These are phyloP conservation scores for Arthrobotrys megalospora DNA, from an alignment of 2,329 filamentous ascomycete genomes.

Conservation along the genomic window DNA sequence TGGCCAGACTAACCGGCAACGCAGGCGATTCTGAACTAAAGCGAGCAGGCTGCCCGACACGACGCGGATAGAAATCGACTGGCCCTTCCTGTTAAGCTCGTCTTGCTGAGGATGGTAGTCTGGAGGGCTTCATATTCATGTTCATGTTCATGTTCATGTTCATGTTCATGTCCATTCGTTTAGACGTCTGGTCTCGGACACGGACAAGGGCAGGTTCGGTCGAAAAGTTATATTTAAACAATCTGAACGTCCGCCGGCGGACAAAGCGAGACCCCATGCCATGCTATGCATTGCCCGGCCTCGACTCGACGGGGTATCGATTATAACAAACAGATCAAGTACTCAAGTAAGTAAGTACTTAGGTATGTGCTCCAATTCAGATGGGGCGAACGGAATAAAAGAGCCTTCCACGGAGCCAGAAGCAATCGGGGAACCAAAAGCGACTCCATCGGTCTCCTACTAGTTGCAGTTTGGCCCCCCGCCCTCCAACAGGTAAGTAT, in stretches of 20 bases:
- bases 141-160: no score
- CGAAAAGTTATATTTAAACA: background rate
- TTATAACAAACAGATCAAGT: no score
- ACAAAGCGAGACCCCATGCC: background rate
- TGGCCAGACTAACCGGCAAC: slow-evolving; percentile 25
- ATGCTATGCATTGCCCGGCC: background rate
- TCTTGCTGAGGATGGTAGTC: no score
- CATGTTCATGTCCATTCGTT: no score
- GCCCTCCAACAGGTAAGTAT: slow-evolving; percentile 29
- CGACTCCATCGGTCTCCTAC: background rate
- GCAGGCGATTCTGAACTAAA: slow-evolving; percentile 10
- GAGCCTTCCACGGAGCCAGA: background rate
- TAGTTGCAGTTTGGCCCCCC: no score
- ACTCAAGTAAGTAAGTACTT: no score
- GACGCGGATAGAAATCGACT: slow-evolving; percentile 16
- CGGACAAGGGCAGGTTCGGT: no score
- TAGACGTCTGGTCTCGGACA: no score
- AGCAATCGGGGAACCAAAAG: slow-evolving; percentile 16
- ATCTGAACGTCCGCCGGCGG: slow-evolving; percentile 12
- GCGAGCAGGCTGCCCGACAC: slow-evolving; percentile 10
- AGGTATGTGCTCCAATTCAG: background rate
- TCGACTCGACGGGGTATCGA: no score
- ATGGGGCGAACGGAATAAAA: slow-evolving; percentile 19
- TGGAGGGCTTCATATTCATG: background rate
- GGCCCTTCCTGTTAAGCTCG: no score